Base-by-base conservation (phyloP, 2,329 filamentous ascomycete species). In the Sporothrix dimorphospora region DNA sequence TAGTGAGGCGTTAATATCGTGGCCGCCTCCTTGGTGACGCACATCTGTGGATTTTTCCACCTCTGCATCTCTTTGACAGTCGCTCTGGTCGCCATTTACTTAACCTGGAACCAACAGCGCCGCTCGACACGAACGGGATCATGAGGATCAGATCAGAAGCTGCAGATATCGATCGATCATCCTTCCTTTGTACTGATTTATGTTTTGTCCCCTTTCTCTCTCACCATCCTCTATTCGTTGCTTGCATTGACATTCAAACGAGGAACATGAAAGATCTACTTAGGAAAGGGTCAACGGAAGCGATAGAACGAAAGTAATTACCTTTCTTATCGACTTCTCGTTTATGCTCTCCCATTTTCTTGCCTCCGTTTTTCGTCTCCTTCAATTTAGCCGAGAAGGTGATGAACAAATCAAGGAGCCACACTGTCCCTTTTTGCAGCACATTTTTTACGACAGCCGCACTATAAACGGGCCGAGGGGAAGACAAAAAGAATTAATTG, bases 161-260 rank as follows among this genome's bases (percentile, higher is more conserved):
- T n/a, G n/a, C 7, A 21, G 24, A 30, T 30, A 27, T 24, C 11
- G 53, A 21, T 59, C 53, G 3, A 9, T 16, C 42, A 3, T 4
- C 11, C 11, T 45, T 45, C 42, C 11, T 11, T 16, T 45, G 42
- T 45, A 12, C 42, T 16, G 47, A 21, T 51, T 21, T 9, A 8
- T 6, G 9, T 47, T 9, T 24, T 30, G 7, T 69, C 16, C 19
- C 19, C 45, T 57, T 27, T 4, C 27, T 42, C 42, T 14, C 19
- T 55, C 3, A 6, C 14, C 0, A 1, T 16, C n/a, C 45, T n/a
- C 11, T 19, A 1, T 30, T 57, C 21, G 34, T 30, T 14, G n/a
- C 49, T 6, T 14, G 67, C 67, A 69, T 69, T 45, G 67, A 57
- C 34, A 0, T 14, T 21, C 38, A 69, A 59, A 69, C 38, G 34